Evolutionary conservation across 345 rosid species (phyloP), one percentile per base, ranked within the genome.

Genomic region (Geranium brycei): DNA sequence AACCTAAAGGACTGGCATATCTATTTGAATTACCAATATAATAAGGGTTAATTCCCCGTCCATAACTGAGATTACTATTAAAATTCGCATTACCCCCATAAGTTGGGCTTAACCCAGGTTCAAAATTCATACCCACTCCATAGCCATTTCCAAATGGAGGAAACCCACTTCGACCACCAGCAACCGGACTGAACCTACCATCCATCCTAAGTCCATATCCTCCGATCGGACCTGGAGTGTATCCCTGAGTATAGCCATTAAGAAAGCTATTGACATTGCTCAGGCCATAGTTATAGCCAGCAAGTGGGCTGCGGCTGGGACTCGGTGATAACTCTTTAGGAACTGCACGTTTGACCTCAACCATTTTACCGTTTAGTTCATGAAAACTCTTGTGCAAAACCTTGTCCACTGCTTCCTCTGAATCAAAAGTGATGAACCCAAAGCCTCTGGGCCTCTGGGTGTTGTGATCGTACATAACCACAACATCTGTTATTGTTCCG

Each of bases 151-250:
- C 83, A 56, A 80, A 81, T 7, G 85, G 77, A 67, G 85, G 83
- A 74, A 79, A 84, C 62, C 86, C 86, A 77, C 79, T 80, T 67
- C 83, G 86, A 63, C 83, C 81, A 64, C 79, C 71, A 38, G 76
- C 72, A 68, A 82, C 80, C 3, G 87, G 83, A 66, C 80, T 77
- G 67, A 79, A 84, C 64, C 90, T 82, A 65, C 81, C 78, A 75
- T 87, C 89, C 84, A 85, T 75, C 71, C 87, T 77, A 62, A 82
- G 75, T 68, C 86, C 86, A 71, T 80, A 85, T 28, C 90, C 84
- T 71, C 86, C 88, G 75, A 80, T 77, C 18, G 78, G 64, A 64
- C 79, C 72, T 56, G 87, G 85, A 70, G 61, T 72, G 69, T 83
- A 87, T 51, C 88, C 90, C 69, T 81, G 88, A 60, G 80, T 79